Evolutionary conservation across 2,329 filamentous ascomycete species (phyloP).

Genomic region (Hymenotorrendiella dingleyae): DNA sequence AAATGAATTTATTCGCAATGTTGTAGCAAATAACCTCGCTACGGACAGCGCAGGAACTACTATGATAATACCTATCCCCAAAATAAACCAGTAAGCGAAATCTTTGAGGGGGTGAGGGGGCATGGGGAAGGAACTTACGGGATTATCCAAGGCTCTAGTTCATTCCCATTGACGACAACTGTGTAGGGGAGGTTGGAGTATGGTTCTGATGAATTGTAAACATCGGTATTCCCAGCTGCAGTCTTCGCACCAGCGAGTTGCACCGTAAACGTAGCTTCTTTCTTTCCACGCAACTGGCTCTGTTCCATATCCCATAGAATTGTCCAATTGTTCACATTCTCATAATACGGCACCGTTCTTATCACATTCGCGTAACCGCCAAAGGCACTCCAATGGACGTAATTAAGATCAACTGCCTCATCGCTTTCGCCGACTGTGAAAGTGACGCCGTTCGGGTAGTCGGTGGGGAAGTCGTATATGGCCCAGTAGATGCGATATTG

Average conservation of each 20-base stretch:
- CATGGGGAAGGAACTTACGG: constrained; percentile 36
- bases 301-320: constrained; percentile 44
- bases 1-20: constrained; percentile 52
- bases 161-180: constrained; percentile 40
- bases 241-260: constrained; percentile 59
- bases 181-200: constrained; percentile 48
- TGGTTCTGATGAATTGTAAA: constrained; percentile 46
- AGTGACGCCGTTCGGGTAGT: constrained; percentile 53
- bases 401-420: constrained; percentile 48
- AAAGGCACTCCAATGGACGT: constrained; percentile 61
- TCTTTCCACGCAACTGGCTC: constrained; percentile 36
- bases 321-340: constrained; percentile 54
- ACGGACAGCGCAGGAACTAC: constrained; percentile 54
- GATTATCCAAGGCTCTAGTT: constrained; percentile 49
- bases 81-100: constrained; percentile 8
- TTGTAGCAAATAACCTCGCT: constrained; percentile 58
- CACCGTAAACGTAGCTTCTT: constrained; percentile 52
- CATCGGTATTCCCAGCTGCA: constrained; percentile 55
- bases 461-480: constrained; percentile 50
- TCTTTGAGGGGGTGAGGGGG: background rate
- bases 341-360: constrained; percentile 38
- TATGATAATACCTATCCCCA: constrained; percentile 43
- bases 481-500: constrained; percentile 58
- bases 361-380: constrained; percentile 46
- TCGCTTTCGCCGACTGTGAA: constrained; percentile 51